Evolutionary conservation across 1,139 yeast genomes (phyloP).

Genomic region (Candida freyschussii): DNA sequence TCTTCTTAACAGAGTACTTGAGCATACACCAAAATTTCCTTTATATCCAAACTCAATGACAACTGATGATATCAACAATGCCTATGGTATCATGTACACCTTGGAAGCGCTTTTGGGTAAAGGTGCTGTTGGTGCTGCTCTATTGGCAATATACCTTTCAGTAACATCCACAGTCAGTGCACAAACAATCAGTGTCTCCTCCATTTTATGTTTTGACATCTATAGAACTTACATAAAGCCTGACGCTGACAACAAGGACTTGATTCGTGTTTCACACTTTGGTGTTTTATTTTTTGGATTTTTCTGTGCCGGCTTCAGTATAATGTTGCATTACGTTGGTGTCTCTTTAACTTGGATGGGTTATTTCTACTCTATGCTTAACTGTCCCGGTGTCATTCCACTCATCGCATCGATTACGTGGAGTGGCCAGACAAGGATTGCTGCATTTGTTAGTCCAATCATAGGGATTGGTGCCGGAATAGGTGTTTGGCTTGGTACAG

Average conservation of each 20-base stretch:
- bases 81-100: conserved; percentile 47
- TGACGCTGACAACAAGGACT: conserved; percentile 41
- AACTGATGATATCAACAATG: conserved; percentile 40
- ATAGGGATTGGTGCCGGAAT: conserved; percentile 44
- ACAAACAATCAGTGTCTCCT: conserved; percentile 46
- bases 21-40: conserved; percentile 43
- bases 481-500: conserved; percentile 40
- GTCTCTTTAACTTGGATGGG: conserved; percentile 43
- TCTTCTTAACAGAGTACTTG: conserved; percentile 41
- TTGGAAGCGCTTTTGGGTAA: conserved; percentile 45
- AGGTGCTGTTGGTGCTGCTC: conserved; percentile 44
- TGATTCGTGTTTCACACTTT: conserved; percentile 41
- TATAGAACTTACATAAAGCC: conserved; percentile 46
- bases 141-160: conserved; percentile 45
- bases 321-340: conserved; percentile 47
- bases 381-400: conserved; percentile 37
- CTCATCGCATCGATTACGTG: conserved; percentile 33
- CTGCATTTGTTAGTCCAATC: conserved; percentile 43
- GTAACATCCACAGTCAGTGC: conserved; percentile 52
- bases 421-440: conserved; percentile 36
- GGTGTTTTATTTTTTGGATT: conserved; percentile 42
- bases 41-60: conserved; percentile 41
- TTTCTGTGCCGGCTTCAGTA: conserved; percentile 45
- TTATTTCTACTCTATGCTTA: conserved; percentile 34
- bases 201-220: conserved; percentile 45